Evolutionary conservation across 306 rosid species (phyloP), one percentile per base, ranked within the genome.

Genomic region (Rosa persica): DNA sequence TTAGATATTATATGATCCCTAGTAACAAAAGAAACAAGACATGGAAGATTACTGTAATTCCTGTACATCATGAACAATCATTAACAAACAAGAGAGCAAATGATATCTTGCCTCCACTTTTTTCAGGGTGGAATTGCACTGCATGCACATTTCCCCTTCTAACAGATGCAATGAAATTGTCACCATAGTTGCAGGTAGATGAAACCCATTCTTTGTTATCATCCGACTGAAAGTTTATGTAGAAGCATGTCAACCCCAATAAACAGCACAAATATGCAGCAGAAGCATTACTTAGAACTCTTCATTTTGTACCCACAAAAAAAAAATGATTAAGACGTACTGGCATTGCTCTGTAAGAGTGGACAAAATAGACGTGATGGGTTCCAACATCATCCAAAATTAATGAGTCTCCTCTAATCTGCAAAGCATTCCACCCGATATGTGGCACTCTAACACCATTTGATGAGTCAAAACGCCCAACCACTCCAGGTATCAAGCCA

Each of bases 81-180:
- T 55, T 40, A 76, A 44, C 19, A 38, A 74, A 69, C 20, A 19
- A 62, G 65, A 5, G 67, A 78, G 54, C 44, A 79, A 78, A 85
- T 67, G 76, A 84, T 60, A 84, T 74, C 89, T 88, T 85, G 83
- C 99, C 98, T 89, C 97, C 99, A 75, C 99, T 95, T 85, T 95
- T 95, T 83, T 95, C 98, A 0, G 99, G 99, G 80, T 95, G 99
- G 87, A 95, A 95, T 77, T 95, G 99, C 84, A 95, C 98, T 72
- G 97, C 99, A 76, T 93, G 99, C 79, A 90, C 98, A 66, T 88
- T 95, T 81, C 99, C 99, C 87, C 89, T 91, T 80, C 86, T 87
- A 73, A 95, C 86, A 52, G 98, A 95, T 5, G 98, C 93, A 87
- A 95, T 89, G 85, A 95, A 95, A 67, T 86, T 83, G 76, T 87